Conservation (phyloP, 2,329 filamentous ascomycete species). For the Davidsoniella virescens region DNA sequence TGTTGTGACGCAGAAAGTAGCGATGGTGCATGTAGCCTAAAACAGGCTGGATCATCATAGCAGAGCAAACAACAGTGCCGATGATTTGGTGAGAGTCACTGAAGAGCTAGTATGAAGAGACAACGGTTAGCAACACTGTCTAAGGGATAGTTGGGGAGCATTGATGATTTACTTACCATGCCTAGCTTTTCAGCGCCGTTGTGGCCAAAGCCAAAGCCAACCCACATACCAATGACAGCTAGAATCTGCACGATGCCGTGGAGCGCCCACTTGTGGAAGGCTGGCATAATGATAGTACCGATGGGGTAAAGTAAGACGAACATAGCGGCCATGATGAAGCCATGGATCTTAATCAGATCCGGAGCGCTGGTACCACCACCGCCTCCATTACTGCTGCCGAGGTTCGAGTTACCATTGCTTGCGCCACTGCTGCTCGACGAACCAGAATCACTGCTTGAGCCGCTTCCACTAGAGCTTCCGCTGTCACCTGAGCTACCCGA, state of each 20-base stretch:
- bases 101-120: conserved; percentile 22
- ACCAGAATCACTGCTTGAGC: conserved; percentile 12
- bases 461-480: conserved; percentile 10
- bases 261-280: conserved; percentile 39
- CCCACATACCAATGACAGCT: conserved; percentile 41
- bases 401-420: not conserved
- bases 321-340: conserved; percentile 43
- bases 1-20: conserved; percentile 30
- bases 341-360: conserved; percentile 29
- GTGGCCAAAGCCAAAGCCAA: conserved; percentile 41
- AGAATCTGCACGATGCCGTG: conserved; percentile 41
- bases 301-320: conserved; percentile 44
- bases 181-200: conserved; percentile 26
- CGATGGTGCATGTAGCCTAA: conserved; percentile 42
- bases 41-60: conserved; percentile 41
- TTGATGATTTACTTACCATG: conserved; percentile 24
- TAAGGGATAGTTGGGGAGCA: conserved; percentile 3
- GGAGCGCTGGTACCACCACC: conserved; percentile 14
- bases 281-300: conserved; percentile 42
- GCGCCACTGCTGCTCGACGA: conserved; percentile 2
- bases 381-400: conserved; percentile 31
- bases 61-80: conserved; percentile 36
- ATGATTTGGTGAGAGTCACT: conserved; percentile 36
- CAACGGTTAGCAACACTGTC: conserved; percentile 2
- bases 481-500: conserved; percentile 8